phyloP scores from a whole-genome alignment of 164 flowering plant species.

The Nymphaea colorata region DNA sequence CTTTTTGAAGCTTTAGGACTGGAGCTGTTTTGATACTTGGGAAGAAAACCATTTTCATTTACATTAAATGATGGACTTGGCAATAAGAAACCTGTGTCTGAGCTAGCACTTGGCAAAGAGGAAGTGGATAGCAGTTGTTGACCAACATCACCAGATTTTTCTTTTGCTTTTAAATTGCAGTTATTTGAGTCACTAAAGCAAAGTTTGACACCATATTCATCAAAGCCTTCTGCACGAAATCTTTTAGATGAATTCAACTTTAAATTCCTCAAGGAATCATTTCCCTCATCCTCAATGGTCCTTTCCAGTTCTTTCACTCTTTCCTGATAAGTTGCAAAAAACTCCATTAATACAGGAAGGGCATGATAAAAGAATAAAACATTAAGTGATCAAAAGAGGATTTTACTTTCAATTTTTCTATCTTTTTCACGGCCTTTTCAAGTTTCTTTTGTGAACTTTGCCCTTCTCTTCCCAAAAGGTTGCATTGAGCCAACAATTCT shows the following conservation, averaged over 20 bases:
- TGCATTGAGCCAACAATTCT: constrained; percentile 88
- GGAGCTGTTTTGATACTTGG: not conserved
- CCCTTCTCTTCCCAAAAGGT: constrained; percentile 76
- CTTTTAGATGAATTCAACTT: constrained; percentile 29
- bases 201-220: constrained; percentile 2
- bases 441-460: constrained; percentile 47
- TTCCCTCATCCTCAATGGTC: constrained; percentile 57
- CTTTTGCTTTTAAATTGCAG: not conserved
- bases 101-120: not conserved
- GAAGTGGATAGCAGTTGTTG: too few relatives aligned
- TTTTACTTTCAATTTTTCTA: constrained; percentile 57
- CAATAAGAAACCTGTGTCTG: not conserved
- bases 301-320: constrained; percentile 65
- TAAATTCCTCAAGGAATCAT: constrained; percentile 45
- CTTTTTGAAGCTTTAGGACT: not conserved
- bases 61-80: not conserved
- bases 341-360: not conserved
- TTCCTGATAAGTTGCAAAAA: constrained; percentile 25
- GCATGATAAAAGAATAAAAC: not conserved
- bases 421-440: constrained; percentile 64
- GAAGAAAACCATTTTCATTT: not conserved
- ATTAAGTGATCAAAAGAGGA: not conserved
- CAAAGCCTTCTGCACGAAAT: constrained; percentile 5
- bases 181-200: constrained; percentile 2
- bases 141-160: too few relatives aligned